Evolutionary conservation across 495 filamentous ascomycete genomes (phyloP), one percentile per base, ranked within the genome.

Genomic region (Aspergillus bertholletiae): DNA sequence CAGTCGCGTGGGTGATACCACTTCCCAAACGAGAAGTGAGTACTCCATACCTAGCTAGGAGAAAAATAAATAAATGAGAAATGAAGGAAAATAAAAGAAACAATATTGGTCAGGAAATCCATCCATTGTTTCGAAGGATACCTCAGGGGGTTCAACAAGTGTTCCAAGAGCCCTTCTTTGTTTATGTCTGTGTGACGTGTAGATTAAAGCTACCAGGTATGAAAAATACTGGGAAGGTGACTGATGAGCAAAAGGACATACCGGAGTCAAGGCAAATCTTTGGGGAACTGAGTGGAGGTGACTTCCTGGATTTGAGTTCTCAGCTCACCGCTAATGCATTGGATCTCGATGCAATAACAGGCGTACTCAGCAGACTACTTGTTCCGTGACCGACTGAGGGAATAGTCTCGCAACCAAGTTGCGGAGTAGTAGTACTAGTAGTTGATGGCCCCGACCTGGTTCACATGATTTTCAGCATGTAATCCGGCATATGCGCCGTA

Each of bases 381-480:
- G 22, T 4, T n/a, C n/a, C n/a, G n/a, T 12, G n/a, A 43, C 39
- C n/a, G 11, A 43, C 18, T 7, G 20, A 43, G 11, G 39, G 39
- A 43, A 43, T 43, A 43, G 8, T 43, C 18, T 22, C 39, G 3
- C 18, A 43, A 9, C 20, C n/a, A n/a, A n/a, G n/a, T n/a, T n/a
- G n/a, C n/a, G n/a, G n/a, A n/a, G n/a, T n/a, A n/a, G n/a, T n/a
- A n/a, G n/a, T n/a, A n/a, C n/a, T n/a, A n/a, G n/a, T n/a, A n/a
- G 11, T 37, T 3, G 17, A 37, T 37, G 13, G 13, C 17, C 7
- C 34, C 11, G 7, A 12, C 18, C 39, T 43, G 20, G 18, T 12
- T 43, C 39, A 43, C 39, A 43, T 43, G 39, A 51, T 51, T 34
- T 40, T 22, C 35, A 18, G 21, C 40, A 51, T 17, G 35, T 35